A percentile compares a stretch with the other conserved stretches of the same genome.
Conservation (phyloP, 148 eudicot species). For the Dianthus caryophyllus region DNA sequence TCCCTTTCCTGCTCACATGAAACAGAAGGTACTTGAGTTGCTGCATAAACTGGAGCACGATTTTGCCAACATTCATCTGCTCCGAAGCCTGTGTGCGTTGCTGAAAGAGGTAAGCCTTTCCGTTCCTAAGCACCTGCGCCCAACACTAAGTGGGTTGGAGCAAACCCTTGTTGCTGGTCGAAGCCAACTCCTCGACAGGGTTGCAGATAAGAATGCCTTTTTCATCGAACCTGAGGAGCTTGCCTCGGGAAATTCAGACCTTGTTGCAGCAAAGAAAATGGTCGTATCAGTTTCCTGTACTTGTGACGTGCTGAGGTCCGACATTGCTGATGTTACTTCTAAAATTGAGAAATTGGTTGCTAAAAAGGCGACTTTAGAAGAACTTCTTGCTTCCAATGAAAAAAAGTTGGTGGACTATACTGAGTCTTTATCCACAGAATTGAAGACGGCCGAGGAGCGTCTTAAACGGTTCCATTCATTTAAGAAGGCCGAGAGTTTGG, state of each 20-base stretch:
- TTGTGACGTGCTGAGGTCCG: neutral
- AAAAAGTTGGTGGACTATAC: neutral
- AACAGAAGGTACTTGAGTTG: too few species aligned
- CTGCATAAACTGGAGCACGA: too few species aligned
- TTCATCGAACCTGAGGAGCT: too few species aligned
- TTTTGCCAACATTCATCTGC: too few species aligned
- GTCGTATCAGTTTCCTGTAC: neutral
- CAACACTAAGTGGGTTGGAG: too few species aligned
- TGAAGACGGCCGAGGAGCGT: slow-evolving; percentile 1
- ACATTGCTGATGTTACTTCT: slow-evolving; percentile 1
- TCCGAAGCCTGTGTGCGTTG: too few species aligned
- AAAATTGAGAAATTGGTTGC: neutral
- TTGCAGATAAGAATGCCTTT: too few species aligned
- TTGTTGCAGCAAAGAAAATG: neutral
- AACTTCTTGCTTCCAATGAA: neutral
- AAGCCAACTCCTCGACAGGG: too few species aligned
- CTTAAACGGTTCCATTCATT: neutral
- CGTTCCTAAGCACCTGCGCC: too few species aligned
- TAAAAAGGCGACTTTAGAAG: neutral
- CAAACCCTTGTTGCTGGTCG: too few species aligned
- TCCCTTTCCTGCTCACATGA: too few species aligned
- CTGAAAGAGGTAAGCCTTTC: too few species aligned
- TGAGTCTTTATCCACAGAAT: neutral
- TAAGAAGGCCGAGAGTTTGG: neutral
- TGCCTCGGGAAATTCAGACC: neutral